These are phyloP conservation scores for Termitomyces sp. DNA, from an alignment of 768 basidiomycete genomes.

Conservation along the genomic window DNA sequence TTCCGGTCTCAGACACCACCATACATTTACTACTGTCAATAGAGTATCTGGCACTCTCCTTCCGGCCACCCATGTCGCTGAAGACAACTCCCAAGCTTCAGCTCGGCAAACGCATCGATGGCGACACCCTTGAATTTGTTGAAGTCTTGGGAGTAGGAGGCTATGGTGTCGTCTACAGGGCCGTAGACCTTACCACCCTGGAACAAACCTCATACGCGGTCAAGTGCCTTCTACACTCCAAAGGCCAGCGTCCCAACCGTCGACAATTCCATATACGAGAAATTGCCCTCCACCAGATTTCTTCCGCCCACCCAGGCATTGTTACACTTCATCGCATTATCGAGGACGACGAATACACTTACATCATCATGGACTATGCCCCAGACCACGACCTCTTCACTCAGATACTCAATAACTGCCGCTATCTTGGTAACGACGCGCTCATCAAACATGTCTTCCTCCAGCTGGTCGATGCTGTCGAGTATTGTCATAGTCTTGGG, in stretches of 20 bases:
- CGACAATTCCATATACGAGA: constrained; percentile 83
- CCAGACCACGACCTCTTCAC: constrained; percentile 88
- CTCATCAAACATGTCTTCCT: constrained; percentile 89
- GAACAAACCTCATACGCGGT: constrained; percentile 70
- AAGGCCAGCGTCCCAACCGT: constrained; percentile 44
- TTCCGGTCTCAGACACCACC: constrained; percentile 1
- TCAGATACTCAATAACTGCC: constrained; percentile 73
- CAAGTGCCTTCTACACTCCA: constrained; percentile 74
- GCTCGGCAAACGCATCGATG: constrained; percentile 80
- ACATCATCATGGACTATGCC: constrained; percentile 92
- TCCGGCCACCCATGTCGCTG: constrained; percentile 9
- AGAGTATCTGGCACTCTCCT: constrained; percentile 3
- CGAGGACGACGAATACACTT: constrained; percentile 76
- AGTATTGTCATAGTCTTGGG: constrained; percentile 85
- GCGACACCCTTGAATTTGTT: constrained; percentile 74
- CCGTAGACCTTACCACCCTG: constrained; percentile 52
- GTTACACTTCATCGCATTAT: constrained; percentile 87
- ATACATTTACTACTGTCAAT: not conserved
- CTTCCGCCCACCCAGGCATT: constrained; percentile 71
- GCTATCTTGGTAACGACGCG: constrained; percentile 78
- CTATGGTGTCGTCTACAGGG: constrained; percentile 93
- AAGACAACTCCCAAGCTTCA: constrained; percentile 33
- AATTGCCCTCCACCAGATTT: constrained; percentile 73
- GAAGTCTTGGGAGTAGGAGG: constrained; percentile 89
- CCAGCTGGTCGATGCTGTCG: constrained; percentile 90